A percentile compares a stretch with the other conserved stretches of the same genome.
Evolutionary conservation across 257 asterid species (phyloP).

Genomic region (Catharanthus roseus): DNA sequence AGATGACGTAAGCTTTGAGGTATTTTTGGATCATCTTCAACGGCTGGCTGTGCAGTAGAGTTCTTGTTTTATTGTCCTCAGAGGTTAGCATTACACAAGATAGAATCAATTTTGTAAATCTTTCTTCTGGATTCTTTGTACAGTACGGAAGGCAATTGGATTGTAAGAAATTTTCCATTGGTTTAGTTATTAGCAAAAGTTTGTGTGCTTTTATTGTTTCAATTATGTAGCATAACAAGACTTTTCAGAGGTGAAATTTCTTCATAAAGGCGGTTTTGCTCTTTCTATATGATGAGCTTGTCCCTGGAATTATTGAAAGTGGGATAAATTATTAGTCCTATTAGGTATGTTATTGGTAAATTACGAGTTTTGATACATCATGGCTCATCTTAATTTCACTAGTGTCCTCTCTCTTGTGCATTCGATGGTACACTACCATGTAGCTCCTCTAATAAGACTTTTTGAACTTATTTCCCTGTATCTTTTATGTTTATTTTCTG

Average conservation of each 20-base stretch:
- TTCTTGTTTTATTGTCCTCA: constrained; percentile 18
- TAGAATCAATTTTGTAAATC: constrained; percentile 37
- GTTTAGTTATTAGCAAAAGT: constrained; percentile 10
- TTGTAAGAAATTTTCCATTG: constrained; percentile 2
- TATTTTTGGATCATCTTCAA: constrained; percentile 94
- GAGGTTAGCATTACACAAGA: constrained; percentile 41
- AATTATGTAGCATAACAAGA: constrained; percentile 4
- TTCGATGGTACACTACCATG: not conserved
- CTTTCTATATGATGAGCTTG: not conserved
- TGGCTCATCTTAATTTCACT: not conserved
- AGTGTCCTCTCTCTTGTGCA: not conserved
- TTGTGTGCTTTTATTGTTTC: constrained; percentile 18
- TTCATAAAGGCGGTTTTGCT: not conserved
- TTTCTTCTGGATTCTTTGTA: constrained; percentile 39
- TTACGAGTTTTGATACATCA: not conserved
- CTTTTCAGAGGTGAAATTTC: not conserved
- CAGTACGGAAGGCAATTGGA: constrained; percentile 24
- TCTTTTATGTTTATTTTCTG: not conserved
- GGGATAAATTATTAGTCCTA: not conserved
- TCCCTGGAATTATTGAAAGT: not conserved
- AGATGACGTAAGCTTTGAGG: constrained; percentile 96
- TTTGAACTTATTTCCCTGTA: not conserved
- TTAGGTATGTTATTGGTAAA: not conserved
- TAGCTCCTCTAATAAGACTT: not conserved
- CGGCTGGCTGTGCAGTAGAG: constrained; percentile 87